Evolutionary conservation across 2,329 filamentous ascomycete genomes (phyloP), one percentile per base, ranked within the genome.

Genomic region (Diplodia corticola): DNA sequence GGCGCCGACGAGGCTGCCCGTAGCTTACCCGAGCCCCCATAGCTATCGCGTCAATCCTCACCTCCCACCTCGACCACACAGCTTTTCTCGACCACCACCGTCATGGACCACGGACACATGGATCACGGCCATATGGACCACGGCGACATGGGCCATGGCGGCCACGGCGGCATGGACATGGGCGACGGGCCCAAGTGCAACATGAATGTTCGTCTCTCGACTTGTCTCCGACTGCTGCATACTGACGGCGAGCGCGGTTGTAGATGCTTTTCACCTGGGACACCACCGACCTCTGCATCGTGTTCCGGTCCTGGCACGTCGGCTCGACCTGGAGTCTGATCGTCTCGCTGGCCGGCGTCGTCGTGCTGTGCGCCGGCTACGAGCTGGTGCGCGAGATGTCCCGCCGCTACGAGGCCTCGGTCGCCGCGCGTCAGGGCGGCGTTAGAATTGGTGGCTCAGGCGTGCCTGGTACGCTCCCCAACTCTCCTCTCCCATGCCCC

Each of bases 261-360:
- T 71, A 97, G 93, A 98, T 97, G 94, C 88, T 98, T 71, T 99
- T 99, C 83, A 98, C 93, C 68, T 99, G 94, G 94, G 88, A 93
- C 78, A 94, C 93, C 2, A 87, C 85, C 66, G 91, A 98, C 80
- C 91, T 99, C 70, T 99, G 95, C 85, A 96, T 99, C 79, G 87
- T 99, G 78, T 99, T 98, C 84, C 86, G 85, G 72, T 88, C 89
- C 80, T 99, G 95, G 95, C 93, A 91, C 80, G 81, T 99, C 78
- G 88, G 85, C 69, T 88, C 89, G 68, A 88, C 89, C 3, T 74
- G 86, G 63, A 90, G 90, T 37, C 89, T 99, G 67, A 73, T 35
- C 77, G 78, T 93, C 74, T 97, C 94, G 30, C 88, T 99, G 68
- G 73, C 95, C 71, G 91, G 88, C 71, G 89, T 99, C 72, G 86